Evolutionary conservation across 345 rosid species (phyloP), one percentile per base, ranked within the genome.

Genomic region (Pistacia vera): DNA sequence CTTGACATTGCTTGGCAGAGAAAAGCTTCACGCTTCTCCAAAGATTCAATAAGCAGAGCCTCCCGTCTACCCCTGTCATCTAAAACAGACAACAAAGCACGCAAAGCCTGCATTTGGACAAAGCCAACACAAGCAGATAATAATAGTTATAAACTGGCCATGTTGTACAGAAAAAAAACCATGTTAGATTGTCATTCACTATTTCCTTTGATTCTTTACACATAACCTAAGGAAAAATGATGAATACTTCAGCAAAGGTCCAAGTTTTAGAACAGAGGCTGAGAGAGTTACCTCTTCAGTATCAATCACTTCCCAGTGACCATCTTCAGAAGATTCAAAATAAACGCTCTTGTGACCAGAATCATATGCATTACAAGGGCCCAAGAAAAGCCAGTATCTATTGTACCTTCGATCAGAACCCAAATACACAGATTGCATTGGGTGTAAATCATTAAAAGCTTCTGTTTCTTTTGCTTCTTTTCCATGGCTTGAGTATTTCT

Each of bases 321-420:
- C 98, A 85, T 93, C 97, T 86, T 96, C 98, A 73, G 98, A 93
- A 74, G 99, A 96, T 85, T 96, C 99, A 81, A 93, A 91, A 81
- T 92, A 96, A 76, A 96, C 86, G 81, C 97, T 91, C 86, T 82
- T 93, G 83, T 96, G 99, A 59, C 99, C 99, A 35, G 98, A 94
- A 79, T 93, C 99, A 86, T 63, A 75, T 71, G 80, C 76, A 80
- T 83, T 85, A 86, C 99, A 96, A 8, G 99, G 97, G 71, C 97
- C 98, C 89, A 96, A 85, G 88, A 96, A 93, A 84, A 96, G 97
- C 99, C 99, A 96, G 82, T 92, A 96, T 75, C 97, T 87, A 75
- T 93, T 96, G 85, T 90, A 92, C 80, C 99, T 86, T 73, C 99
- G 95, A 84, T 96, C 99, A 81, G 98, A 92, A 46, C 99, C 99